Evolutionary conservation across 768 basidiomycete genomes (phyloP), one percentile per base, ranked within the genome.

Genomic region (Rubroboletus satanas): DNA sequence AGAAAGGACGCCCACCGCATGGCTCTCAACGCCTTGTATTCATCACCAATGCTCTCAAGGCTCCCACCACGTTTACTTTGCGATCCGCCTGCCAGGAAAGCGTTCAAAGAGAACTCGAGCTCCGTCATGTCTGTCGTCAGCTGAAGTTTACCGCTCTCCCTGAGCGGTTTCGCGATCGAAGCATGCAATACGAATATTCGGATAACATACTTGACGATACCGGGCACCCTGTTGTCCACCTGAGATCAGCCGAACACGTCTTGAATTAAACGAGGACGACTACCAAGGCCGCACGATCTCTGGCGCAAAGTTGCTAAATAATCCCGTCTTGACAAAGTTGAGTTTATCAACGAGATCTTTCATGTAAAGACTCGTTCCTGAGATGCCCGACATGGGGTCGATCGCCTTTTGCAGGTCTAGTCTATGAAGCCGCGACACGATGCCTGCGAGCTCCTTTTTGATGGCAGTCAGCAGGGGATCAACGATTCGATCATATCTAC

Each of bases 111-210:
- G 68, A 98, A 97, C 74, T 99, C 97, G 56, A 98, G 79, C 68
- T 93, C 90, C 0, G 95, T 90, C 93, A 98, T 96, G 70, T 99
- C 96, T 45, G 85, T 90, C 54, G 93, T 92, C 59, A 98, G 77
- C 72, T 96, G 94, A 26, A 99, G 81, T 68, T 97, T 98, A 14
- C 95, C 94, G 54, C 82, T 81, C 74, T 99, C 97, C 6, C 93
- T 88, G 5, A 98, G 78, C 0, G 95, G 95, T 62, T 85, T 84
- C 9, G 87, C 90, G 53, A 98, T 93, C 26, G 93, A 96, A n/a
- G 90, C 87, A 64, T 99, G 95, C 36, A 98, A 71, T 10, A 99
- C 84, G 71, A 98, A 99, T 3, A 84, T 88, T 59, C 82, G 81
- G 45, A 98, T 87, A 35, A 88, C 83, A 67, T 88, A 88, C 60